phyloP scores from a whole-genome alignment of 1,284 basidiomycete species.

The Puccinia coronata region DNA sequence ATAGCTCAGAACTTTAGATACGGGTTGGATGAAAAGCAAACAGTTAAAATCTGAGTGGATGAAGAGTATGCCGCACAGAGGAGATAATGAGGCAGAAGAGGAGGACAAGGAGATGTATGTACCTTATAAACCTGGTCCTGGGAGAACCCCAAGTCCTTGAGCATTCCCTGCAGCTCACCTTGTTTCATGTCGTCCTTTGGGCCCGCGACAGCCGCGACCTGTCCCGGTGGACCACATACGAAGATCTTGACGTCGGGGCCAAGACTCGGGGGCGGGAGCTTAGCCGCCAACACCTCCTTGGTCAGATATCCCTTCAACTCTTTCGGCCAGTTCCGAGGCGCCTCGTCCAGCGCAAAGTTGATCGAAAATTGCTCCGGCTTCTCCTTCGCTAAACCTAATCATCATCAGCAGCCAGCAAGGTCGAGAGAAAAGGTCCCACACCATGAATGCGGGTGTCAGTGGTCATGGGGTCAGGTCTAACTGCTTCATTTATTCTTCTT shows the following conservation, averaged over 20 bases:
- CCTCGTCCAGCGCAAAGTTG: constrained; percentile 83
- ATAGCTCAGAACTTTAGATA: constrained; percentile 3
- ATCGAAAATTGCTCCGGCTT: constrained; percentile 67
- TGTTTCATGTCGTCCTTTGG: constrained; percentile 68
- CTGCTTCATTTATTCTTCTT: too few relatives aligned
- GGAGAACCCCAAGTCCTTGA: constrained; percentile 84
- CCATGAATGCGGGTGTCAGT: too few relatives aligned
- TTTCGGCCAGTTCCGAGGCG: constrained; percentile 68
- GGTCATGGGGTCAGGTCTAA: too few relatives aligned
- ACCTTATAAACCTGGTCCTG: constrained; percentile 68
- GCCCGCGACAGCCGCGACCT: constrained; percentile 73
- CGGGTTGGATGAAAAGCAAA: too few relatives aligned
- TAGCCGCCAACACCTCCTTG: constrained; percentile 70
- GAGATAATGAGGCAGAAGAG: background rate
- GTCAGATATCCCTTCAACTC: constrained; percentile 69
- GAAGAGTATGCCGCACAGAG: background rate
- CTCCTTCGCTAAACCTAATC: constrained; percentile 51
- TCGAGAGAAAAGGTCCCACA: too few relatives aligned
- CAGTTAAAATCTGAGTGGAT: too few relatives aligned
- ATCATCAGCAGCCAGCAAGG: constrained; percentile 62
- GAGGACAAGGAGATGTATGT: background rate
- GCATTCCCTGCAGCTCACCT: constrained; percentile 75
- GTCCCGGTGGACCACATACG: constrained; percentile 85
- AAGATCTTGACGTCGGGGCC: constrained; percentile 84
- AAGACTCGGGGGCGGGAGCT: constrained; percentile 70